Percentiles rank a stretch among this genome's conserved stretches.
These are phyloP conservation scores for Trichomonas gallinae DNA, from an alignment of 208 protist species.

Conservation along the genomic window DNA sequence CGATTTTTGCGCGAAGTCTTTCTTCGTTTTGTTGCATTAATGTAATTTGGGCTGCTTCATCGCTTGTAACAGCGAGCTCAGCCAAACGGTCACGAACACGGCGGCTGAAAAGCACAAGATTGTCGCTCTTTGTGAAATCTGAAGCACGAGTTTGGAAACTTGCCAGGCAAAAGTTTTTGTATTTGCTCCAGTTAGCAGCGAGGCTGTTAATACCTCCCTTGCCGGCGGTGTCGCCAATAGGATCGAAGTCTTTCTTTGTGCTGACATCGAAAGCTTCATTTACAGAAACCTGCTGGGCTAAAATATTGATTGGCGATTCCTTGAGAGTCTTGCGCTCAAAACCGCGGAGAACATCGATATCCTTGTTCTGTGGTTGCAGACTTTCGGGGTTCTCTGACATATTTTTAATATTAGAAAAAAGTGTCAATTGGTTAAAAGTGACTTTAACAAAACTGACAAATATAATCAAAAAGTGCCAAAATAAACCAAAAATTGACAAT, in stretches of 20 bases:
- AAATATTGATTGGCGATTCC: background rate
- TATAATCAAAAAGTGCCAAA: too few relatives aligned
- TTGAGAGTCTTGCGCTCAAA: background rate
- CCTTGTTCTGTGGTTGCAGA: background rate
- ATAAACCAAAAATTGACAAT: too few relatives aligned
- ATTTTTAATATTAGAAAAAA: background rate
- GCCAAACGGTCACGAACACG: background rate
- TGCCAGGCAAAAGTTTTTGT: background rate
- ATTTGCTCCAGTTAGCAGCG: background rate
- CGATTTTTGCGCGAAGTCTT: background rate
- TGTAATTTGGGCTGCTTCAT: background rate
- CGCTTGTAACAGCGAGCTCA: background rate
- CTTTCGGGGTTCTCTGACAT: background rate
- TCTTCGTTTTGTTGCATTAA: conserved; percentile 22
- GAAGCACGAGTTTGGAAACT: background rate
- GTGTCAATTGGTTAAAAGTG: too few relatives aligned
- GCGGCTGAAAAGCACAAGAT: background rate
- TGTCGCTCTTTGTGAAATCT: background rate
- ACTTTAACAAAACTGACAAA: too few relatives aligned
- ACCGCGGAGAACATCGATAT: background rate
- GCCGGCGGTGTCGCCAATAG: background rate
- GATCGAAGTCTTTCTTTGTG: background rate
- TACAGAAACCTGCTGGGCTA: background rate
- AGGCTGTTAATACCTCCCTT: background rate
- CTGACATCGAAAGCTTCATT: background rate